Evolutionary conservation across 257 asterid species (phyloP), one percentile per base, ranked within the genome.

Genomic region (Eustoma russellianum): DNA sequence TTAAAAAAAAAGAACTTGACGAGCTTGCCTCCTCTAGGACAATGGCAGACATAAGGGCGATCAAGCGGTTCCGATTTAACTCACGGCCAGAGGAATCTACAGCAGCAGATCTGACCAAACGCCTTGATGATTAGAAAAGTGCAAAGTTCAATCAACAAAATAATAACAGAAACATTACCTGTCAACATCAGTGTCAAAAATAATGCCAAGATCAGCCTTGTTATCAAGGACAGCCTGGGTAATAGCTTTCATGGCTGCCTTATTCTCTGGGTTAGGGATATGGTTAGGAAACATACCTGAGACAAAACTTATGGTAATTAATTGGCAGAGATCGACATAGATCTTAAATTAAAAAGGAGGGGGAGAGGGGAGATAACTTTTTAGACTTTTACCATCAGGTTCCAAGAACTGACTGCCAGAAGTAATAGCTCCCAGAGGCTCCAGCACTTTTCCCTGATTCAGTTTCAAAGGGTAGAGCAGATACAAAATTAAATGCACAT

Each of bases 241-340:
- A 57, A 92, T 81, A 65, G 99, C 92, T 76, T 74, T 66, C 99
- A 92, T 92, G 24, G 97, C 99, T 63, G 76, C 91, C 72, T 83
- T 88, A 67, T 92, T 97, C 76, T 92, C 99, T 3, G 99, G 99
- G 67, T 92, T 92, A 48, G 99, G 99, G 74, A 92, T 92, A 72
- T 88, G 99, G 79, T 92, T 92, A 49, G 99, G 99, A 66, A 92
- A 92, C 71, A 77, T 73, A 63, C 99, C 99, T 92, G 71, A 40
- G 40, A 77, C 38, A 62, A 62, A 63, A 43, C 19, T 65, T 54
- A 30, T 5, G 5, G 3, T 52, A 46, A 61, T 34, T 52, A 57
- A 24, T 62, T 50, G 61, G 69, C 45, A 12, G 17, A 48, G 3
- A 50, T 34, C 33, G 54, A 41, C 38, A 53, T 17, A 12, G 15